phyloP scores from a whole-genome alignment of 208 protist species.

The Crithidia fasciculata region DNA sequence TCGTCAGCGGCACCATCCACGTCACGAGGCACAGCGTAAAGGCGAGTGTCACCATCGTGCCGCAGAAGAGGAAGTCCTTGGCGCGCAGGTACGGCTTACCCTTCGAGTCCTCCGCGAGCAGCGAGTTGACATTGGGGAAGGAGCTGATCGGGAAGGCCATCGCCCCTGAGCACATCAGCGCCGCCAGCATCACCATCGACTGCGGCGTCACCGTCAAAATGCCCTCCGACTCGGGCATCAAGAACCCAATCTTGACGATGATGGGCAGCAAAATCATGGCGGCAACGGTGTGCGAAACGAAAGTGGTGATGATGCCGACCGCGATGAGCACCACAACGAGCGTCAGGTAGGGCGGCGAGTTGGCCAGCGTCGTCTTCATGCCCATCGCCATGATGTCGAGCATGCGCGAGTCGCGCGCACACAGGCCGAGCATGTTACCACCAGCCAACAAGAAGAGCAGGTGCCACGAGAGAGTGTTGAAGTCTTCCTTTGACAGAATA shows the following conservation, averaged over 20 bases:
- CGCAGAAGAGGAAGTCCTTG: slow-evolving; percentile 90
- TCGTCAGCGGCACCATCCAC: slow-evolving; percentile 88
- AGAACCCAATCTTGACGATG: slow-evolving; percentile 88
- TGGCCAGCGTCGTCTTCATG: slow-evolving; percentile 64
- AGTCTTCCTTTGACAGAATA: slow-evolving; percentile 92
- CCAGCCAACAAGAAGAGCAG: slow-evolving; percentile 93
- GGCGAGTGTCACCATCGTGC: slow-evolving; percentile 72
- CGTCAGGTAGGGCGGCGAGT: slow-evolving; percentile 66
- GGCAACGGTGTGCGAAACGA: slow-evolving; percentile 94
- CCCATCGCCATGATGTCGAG: slow-evolving; percentile 80
- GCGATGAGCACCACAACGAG: slow-evolving; percentile 67
- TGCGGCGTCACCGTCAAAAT: slow-evolving; percentile 70
- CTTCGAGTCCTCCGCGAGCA: slow-evolving; percentile 86
- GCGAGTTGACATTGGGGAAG: slow-evolving; percentile 95
- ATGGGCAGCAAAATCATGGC: slow-evolving; percentile 94
- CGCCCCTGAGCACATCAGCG: slow-evolving; percentile 90
- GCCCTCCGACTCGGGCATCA: slow-evolving; percentile 65
- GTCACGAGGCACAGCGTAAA: slow-evolving; percentile 71
- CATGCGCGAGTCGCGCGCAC: slow-evolving; percentile 86
- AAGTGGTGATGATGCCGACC: slow-evolving; percentile 86
- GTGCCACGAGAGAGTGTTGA: slow-evolving; percentile 94
- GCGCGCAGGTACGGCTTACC: slow-evolving; percentile 87
- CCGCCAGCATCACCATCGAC: slow-evolving; percentile 82
- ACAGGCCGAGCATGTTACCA: slow-evolving; percentile 93
- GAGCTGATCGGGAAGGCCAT: slow-evolving; percentile 95